Base-by-base conservation (phyloP, 495 filamentous ascomycete species). In the Terfezia claveryi region DNA sequence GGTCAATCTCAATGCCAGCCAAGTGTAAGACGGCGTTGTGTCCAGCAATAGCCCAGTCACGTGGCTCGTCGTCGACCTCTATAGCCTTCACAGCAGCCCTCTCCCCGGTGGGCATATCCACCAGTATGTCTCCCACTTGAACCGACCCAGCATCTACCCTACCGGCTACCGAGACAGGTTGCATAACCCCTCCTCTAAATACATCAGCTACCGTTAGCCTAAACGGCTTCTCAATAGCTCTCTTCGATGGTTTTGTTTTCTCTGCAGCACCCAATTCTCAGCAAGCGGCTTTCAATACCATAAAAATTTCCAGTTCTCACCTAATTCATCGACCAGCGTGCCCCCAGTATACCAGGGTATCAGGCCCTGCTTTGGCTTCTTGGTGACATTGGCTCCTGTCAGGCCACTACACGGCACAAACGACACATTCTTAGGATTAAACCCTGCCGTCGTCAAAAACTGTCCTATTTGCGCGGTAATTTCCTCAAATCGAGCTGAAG, bases 21-120 rank as follows among this genome's bases (percentile, higher is more conserved):
- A 98, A 74, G 62, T 93, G 83, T 17, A 98, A 68, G 2, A 80
- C 78, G 10, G 82, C 77, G 55, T 93, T 93, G 62, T 95, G 87
- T 12, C 92, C 88, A 2, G 88, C 91, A n/a, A 95, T 87, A 4
- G 87, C 91, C 87, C 87, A 98, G 56, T 94, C 85, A 10, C 68
- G 73, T 4, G 75, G 67, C 44, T 82, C 79, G 20, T 77, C 73
- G 58, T 88, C 80, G 16, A 86, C 75, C 58, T 87, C 81, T 16
- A 98, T 62, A 10, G 74, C 81, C 63, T 83, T 91, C 62, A 96
- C 73, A 36, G 73, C 75, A 5, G 84, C 85, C 41, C 76, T 85
- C 64, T 94, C 84, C 5, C 75, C 76, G 51, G 80, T 81, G 0
- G 91, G 91, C 71, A 88, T 82, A 8, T 80, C 74, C 12, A 91